phyloP scores from a whole-genome alignment of 306 rosid genomes.

The Corylus avellana region DNA sequence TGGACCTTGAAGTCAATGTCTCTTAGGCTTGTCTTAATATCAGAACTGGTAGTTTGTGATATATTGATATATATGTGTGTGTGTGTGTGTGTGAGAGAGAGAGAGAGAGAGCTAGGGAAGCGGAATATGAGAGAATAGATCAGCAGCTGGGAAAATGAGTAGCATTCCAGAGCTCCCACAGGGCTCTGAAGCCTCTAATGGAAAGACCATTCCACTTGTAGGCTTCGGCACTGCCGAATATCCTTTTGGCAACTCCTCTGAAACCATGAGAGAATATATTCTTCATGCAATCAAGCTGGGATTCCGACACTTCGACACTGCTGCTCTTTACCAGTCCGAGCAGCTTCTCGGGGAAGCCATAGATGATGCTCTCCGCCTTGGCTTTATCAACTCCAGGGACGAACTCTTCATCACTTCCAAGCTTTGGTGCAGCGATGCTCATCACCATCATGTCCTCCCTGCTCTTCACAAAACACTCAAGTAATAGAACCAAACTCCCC shows the following conservation, averaged over 20 bases:
- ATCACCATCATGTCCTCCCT: constrained; percentile 29
- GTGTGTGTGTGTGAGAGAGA: too few species aligned
- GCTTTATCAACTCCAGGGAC: constrained; percentile 29
- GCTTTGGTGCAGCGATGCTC: constrained; percentile 31
- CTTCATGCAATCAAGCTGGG: constrained; percentile 40
- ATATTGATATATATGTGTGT: too few species aligned
- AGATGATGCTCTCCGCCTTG: constrained; percentile 23
- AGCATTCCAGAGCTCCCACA: neutral
- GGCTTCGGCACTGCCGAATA: constrained; percentile 34
- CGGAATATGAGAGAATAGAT: too few species aligned
- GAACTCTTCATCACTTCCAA: constrained; percentile 42
- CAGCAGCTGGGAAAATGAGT: neutral
- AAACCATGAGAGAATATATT: constrained; percentile 16
- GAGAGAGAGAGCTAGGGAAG: too few species aligned
- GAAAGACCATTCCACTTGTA: constrained; percentile 19
- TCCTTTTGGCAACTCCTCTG: neutral
- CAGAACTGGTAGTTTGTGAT: too few species aligned
- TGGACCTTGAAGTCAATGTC: too few species aligned
- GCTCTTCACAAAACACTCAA: constrained; percentile 28
- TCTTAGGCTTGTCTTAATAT: too few species aligned
- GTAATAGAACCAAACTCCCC: neutral
- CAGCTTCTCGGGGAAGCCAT: constrained; percentile 35
- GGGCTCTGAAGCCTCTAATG: neutral
- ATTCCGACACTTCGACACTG: constrained; percentile 40
- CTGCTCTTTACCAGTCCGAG: constrained; percentile 28